These are phyloP conservation scores for Elsinoe ampelina DNA, from an alignment of 2,329 filamentous ascomycete genomes.

Conservation along the genomic window DNA sequence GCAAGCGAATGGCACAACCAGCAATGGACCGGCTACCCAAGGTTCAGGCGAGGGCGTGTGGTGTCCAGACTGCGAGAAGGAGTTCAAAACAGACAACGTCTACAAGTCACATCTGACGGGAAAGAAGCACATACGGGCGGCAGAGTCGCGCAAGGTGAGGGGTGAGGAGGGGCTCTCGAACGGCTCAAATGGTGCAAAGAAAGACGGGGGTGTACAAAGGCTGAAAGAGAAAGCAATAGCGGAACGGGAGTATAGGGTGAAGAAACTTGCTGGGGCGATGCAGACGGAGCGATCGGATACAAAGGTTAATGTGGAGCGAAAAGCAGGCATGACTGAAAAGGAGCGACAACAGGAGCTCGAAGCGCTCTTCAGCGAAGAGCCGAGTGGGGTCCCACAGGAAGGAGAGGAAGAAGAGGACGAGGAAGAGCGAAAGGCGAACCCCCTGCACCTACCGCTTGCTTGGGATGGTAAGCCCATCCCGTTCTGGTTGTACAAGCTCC, in stretches of 20 bases:
- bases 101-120: constrained; percentile 82
- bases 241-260: constrained; percentile 75
- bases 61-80: constrained; percentile 87
- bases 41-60: constrained; percentile 62
- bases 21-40: constrained; percentile 38
- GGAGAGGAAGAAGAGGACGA: constrained; percentile 49
- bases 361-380: constrained; percentile 62
- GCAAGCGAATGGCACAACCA: constrained; percentile 30
- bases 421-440: constrained; percentile 91
- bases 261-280: constrained; percentile 71
- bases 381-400: constrained; percentile 21
- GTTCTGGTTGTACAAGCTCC: constrained; percentile 96
- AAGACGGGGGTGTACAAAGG: constrained; percentile 29
- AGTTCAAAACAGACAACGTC: constrained; percentile 91
- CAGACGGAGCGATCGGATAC: constrained; percentile 82
- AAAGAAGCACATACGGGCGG: constrained; percentile 86
- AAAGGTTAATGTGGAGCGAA: constrained; percentile 87
- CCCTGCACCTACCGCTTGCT: constrained; percentile 84
- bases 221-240: constrained; percentile 86
- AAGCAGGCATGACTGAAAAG: constrained; percentile 93
- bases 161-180: constrained; percentile 21
- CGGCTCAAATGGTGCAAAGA: constrained; percentile 15
- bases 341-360: constrained; percentile 92
- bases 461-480: constrained; percentile 99
- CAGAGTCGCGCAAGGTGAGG: constrained; percentile 50